These are phyloP conservation scores for Fusarium sp. DNA, from an alignment of 2,329 filamentous ascomycete genomes.

Conservation along the genomic window DNA sequence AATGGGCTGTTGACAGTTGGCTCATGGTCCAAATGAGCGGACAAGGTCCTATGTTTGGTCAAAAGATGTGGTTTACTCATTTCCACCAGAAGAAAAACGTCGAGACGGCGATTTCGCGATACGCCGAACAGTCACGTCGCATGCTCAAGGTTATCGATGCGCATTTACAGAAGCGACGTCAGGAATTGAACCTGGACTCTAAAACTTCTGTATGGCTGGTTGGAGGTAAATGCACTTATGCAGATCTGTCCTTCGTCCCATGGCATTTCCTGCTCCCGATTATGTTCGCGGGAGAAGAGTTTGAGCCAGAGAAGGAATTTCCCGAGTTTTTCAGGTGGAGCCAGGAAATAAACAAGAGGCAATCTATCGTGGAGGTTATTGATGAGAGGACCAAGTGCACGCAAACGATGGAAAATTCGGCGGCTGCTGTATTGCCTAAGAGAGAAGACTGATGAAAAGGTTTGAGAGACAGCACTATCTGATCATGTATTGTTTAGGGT, in stretches of 20 bases:
- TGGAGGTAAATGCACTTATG: background rate
- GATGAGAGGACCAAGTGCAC: background rate
- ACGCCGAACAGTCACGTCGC: background rate
- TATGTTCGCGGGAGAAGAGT: background rate
- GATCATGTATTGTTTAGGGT: too few species aligned
- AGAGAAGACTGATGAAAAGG: background rate
- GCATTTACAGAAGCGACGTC: background rate
- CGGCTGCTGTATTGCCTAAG: background rate
- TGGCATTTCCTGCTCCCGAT: background rate
- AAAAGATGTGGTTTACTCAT: background rate
- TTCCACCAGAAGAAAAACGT: background rate
- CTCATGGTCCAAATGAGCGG: slow-evolving; percentile 1
- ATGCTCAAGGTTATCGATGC: background rate
- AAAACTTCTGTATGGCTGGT: background rate
- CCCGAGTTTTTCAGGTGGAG: background rate
- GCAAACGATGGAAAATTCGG: background rate
- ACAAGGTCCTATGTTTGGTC: background rate
- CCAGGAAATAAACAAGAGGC: background rate
- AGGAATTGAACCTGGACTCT: background rate
- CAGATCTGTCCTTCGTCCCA: background rate
- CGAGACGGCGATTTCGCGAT: background rate
- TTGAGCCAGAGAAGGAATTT: background rate
- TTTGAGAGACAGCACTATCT: background rate
- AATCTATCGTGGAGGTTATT: background rate
- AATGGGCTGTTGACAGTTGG: background rate